A percentile compares a stretch with the other conserved stretches of the same genome.
Conservation (phyloP, 169 alveolate genomes). For the Plasmodium vivax region DNA sequence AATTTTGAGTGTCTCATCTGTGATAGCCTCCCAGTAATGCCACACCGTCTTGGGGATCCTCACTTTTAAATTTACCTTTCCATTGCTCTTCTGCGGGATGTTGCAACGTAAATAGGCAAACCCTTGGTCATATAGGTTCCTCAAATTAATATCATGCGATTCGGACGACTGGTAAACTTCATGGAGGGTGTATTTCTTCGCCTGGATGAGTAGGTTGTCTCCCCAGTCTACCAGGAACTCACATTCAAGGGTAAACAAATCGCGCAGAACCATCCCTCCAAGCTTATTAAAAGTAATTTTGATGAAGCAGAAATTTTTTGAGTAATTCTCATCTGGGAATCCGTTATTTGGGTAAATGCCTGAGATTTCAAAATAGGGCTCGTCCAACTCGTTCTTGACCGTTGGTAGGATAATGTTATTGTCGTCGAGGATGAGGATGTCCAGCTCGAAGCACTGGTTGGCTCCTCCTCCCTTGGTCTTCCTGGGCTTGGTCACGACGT, state of each 20-base stretch:
- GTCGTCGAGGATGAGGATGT: constrained; percentile 44
- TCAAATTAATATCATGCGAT: constrained; percentile 71
- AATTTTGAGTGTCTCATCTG: constrained; percentile 75
- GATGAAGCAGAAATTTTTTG: constrained; percentile 78
- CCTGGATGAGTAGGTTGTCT: constrained; percentile 79
- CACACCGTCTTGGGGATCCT: constrained; percentile 81
- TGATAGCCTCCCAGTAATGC: constrained; percentile 83
- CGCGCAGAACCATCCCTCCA: constrained; percentile 81
- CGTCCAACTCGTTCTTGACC: constrained; percentile 73
- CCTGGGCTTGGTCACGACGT: constrained; percentile 62
- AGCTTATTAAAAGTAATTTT: constrained; percentile 78
- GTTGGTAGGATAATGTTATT: constrained; percentile 61
- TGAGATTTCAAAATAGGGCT: constrained; percentile 78
- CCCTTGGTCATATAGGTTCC: constrained; percentile 81
- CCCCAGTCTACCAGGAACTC: constrained; percentile 85
- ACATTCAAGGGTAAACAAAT: constrained; percentile 79
- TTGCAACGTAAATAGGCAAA: constrained; percentile 80
- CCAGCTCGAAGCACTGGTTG: constrained; percentile 43
- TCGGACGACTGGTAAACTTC: constrained; percentile 76
- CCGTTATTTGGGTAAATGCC: constrained; percentile 77
- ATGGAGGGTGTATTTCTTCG: constrained; percentile 77
- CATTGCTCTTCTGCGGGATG: constrained; percentile 78
- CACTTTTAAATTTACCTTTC: constrained; percentile 77
- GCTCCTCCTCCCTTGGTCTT: neutral
- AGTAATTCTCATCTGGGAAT: constrained; percentile 54